These are phyloP conservation scores for Austroboletus olivaceoglutinosus DNA, from an alignment of 1,284 basidiomycete species.

Conservation along the genomic window DNA sequence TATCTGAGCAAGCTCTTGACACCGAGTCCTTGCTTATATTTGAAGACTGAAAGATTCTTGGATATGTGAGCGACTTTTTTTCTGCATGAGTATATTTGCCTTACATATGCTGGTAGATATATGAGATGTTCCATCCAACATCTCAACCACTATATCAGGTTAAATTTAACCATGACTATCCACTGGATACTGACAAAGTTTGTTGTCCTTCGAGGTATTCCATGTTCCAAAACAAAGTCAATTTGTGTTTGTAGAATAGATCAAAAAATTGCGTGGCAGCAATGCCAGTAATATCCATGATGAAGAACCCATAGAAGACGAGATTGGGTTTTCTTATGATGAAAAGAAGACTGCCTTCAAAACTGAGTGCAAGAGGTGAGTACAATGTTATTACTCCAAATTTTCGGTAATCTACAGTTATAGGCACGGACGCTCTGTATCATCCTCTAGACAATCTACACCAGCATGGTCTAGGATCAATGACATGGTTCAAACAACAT, in stretches of 20 bases:
- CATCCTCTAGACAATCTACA: constrained; percentile 54
- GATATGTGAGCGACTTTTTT: constrained; percentile 58
- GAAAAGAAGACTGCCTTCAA: constrained; percentile 77
- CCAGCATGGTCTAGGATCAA: constrained; percentile 54
- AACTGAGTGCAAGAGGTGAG: constrained; percentile 54
- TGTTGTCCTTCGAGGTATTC: constrained; percentile 60
- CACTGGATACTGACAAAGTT: constrained; percentile 56
- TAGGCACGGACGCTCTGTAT: constrained; percentile 52
- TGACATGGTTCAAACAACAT: constrained; percentile 46
- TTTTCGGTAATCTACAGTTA: constrained; percentile 6
- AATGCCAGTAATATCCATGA: constrained; percentile 92
- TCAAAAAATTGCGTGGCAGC: constrained; percentile 71
- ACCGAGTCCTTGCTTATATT: constrained; percentile 85
- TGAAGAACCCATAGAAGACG: constrained; percentile 83
- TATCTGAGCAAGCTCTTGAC: constrained; percentile 66
- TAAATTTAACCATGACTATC: constrained; percentile 58
- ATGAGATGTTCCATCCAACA: constrained; percentile 90
- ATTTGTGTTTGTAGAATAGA: constrained; percentile 72
- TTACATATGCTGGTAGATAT: constrained; percentile 51
- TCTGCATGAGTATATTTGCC: constrained; percentile 1
- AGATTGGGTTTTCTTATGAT: constrained; percentile 89
- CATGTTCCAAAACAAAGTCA: constrained; percentile 76
- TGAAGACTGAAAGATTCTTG: constrained; percentile 78
- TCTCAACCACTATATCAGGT: constrained; percentile 82
- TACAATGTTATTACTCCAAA: constrained; percentile 1